These are phyloP conservation scores for Termitomyces sp. DNA, from an alignment of 768 basidiomycete species.

Conservation along the genomic window DNA sequence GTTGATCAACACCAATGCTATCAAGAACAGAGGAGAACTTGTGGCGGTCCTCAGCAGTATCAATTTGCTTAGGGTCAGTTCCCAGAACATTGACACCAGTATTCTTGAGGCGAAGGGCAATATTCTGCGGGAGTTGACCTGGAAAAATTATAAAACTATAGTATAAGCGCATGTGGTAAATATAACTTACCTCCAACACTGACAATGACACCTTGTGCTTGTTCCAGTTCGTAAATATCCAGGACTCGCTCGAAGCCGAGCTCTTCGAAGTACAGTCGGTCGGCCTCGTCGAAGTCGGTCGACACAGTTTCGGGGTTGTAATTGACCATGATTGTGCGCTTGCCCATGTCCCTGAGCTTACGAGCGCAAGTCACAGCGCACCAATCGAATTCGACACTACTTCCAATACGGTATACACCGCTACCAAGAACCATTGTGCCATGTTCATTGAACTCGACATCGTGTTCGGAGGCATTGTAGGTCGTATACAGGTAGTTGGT, in stretches of 20 bases:
- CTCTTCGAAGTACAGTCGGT: conserved; percentile 97
- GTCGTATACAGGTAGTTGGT: conserved; percentile 99
- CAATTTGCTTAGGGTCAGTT: conserved; percentile 93
- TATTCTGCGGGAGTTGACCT: conserved; percentile 99
- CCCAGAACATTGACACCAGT: conserved; percentile 91
- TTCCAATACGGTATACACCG: conserved; percentile 97
- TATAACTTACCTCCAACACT: conserved; percentile 82
- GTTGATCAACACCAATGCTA: conserved; percentile 93
- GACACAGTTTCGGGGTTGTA: conserved; percentile 99
- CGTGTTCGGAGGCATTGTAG: conserved; percentile 95
- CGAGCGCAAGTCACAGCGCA: conserved; percentile 99
- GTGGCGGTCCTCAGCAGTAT: conserved; percentile 97
- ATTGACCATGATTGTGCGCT: conserved; percentile 98
- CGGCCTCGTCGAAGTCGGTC: conserved; percentile 99
- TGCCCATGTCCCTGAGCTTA: conserved; percentile 87
- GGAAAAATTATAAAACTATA: background rate
- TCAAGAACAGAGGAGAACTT: conserved; percentile 98
- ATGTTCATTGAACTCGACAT: conserved; percentile 92
- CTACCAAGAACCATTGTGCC: conserved; percentile 99
- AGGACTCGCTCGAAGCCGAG: conserved; percentile 97
- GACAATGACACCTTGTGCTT: conserved; percentile 90
- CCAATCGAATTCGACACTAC: conserved; percentile 99
- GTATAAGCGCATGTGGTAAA: too few species aligned
- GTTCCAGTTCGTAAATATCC: conserved; percentile 98
- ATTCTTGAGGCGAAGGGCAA: conserved; percentile 91